Percentiles rank a stretch among this genome's conserved stretches.
phyloP scores from a whole-genome alignment of 2,329 filamentous ascomycete genomes.

The Ustilaginoidea virens region DNA sequence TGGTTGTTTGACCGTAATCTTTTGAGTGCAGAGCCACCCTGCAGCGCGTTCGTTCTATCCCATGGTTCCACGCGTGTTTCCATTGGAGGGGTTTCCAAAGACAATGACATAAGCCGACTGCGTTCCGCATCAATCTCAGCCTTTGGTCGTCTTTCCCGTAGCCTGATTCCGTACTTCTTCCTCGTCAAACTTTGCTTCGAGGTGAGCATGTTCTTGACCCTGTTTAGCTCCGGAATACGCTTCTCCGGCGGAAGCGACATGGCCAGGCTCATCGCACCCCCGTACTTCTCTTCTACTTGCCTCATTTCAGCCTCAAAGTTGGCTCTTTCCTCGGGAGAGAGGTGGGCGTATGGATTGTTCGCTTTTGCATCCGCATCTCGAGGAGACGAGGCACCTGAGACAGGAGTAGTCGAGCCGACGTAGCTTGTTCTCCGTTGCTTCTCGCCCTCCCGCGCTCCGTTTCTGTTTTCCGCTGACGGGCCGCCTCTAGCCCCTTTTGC shows the following conservation, averaged over 20 bases:
- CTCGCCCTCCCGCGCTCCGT: too few species aligned
- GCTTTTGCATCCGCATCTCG: not conserved
- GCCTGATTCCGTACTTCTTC: conserved; percentile 40
- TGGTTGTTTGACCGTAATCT: too few species aligned
- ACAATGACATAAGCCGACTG: conserved; percentile 15
- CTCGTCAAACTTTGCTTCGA: conserved; percentile 41
- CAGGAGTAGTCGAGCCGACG: not conserved
- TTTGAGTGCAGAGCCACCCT: too few species aligned
- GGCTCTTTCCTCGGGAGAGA: conserved; percentile 15
- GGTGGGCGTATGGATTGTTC: conserved; percentile 28
- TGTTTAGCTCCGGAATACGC: conserved; percentile 19
- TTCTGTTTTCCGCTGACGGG: too few species aligned
- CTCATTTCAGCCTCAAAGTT: conserved; percentile 15
- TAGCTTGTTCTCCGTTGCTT: too few species aligned
- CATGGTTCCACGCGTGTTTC: too few species aligned
- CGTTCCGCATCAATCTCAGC: conserved; percentile 30
- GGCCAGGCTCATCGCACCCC: conserved; percentile 25
- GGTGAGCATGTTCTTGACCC: conserved; percentile 35
- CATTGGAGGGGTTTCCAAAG: too few species aligned
- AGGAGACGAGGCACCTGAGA: not conserved
- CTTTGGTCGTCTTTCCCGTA: conserved; percentile 31
- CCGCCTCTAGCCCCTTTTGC: too few species aligned
- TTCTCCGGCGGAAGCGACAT: conserved; percentile 19
- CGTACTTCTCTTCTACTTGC: conserved; percentile 19
- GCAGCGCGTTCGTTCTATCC: too few species aligned